A percentile compares a stretch with the other conserved stretches of the same genome.
Evolutionary conservation across 768 basidiomycete species (phyloP).

Genomic region (Steccherinum ochraceum): DNA sequence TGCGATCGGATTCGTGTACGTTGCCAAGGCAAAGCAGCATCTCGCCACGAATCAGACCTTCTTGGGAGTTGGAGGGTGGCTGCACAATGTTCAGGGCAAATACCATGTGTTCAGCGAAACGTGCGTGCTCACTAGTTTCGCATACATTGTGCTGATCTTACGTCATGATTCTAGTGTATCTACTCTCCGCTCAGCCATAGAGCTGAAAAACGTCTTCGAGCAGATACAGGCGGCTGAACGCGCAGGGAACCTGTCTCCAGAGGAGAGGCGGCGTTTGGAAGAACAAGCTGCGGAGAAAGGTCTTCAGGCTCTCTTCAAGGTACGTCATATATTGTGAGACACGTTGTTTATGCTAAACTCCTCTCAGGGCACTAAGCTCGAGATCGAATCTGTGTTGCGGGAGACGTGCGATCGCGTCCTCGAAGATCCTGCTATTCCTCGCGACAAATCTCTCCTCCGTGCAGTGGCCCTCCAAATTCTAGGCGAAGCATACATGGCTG

Average conservation of each 20-base stretch:
- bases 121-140: constrained; percentile 36
- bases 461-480: constrained; percentile 81
- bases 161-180: constrained; percentile 75
- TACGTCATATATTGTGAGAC: constrained; percentile 23
- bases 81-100: constrained; percentile 88
- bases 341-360: background rate
- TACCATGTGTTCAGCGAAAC: constrained; percentile 93
- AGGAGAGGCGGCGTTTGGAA: constrained; percentile 77
- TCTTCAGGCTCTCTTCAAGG: constrained; percentile 86
- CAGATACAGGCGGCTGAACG: constrained; percentile 89
- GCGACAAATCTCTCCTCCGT: constrained; percentile 58
- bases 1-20: constrained; percentile 82
- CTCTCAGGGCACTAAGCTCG: constrained; percentile 83
- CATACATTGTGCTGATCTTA: background rate
- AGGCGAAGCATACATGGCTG: constrained; percentile 70
- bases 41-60: constrained; percentile 64
- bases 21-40: constrained; percentile 76
- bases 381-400: constrained; percentile 82
- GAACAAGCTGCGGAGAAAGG: constrained; percentile 94
- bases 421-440: constrained; percentile 44
- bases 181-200: constrained; percentile 79
- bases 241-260: constrained; percentile 69
- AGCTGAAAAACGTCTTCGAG: constrained; percentile 85
- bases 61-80: constrained; percentile 86
- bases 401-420: constrained; percentile 85